These are phyloP conservation scores for Lodderomyces jiufengensis DNA, from an alignment of 1,139 yeast genomes.

Conservation along the genomic window DNA sequence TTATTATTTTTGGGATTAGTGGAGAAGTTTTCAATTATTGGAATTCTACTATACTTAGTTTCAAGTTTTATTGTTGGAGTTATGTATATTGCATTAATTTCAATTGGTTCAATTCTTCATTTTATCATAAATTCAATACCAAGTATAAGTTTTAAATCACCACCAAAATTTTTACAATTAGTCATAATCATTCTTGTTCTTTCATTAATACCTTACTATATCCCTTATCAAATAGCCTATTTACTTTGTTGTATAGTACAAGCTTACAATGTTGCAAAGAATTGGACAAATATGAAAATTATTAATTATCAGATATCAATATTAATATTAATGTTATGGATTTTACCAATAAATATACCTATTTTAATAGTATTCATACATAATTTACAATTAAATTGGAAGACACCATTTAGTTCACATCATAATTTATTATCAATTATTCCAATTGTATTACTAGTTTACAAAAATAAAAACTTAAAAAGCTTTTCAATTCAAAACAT, in stretches of 20 bases:
- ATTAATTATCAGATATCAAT: slow-evolving; percentile 53
- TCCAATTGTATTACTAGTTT: slow-evolving; percentile 55
- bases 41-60: slow-evolving; percentile 52
- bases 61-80: slow-evolving; percentile 46
- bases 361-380: slow-evolving; percentile 67
- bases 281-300: slow-evolving; percentile 7
- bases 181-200: slow-evolving; percentile 19
- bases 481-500: slow-evolving; percentile 8
- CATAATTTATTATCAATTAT: slow-evolving; percentile 66
- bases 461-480: slow-evolving; percentile 34
- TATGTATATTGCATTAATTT: slow-evolving; percentile 21
- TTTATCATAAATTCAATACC: neutral
- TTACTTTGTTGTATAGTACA: slow-evolving; percentile 57
- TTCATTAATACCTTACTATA: slow-evolving; percentile 48
- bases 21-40: slow-evolving; percentile 39
- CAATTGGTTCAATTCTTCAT: slow-evolving; percentile 5
- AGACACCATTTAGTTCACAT: slow-evolving; percentile 72
- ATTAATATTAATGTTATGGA: slow-evolving; percentile 60
- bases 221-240: slow-evolving; percentile 80
- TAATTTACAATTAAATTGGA: slow-evolving; percentile 66
- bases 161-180: neutral
- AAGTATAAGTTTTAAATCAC: neutral
- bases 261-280: slow-evolving; percentile 39
- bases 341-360: slow-evolving; percentile 66
- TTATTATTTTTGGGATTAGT: slow-evolving; percentile 64